These are phyloP conservation scores for Triadica sebifera DNA, from an alignment of 345 rosid genomes.

Conservation along the genomic window DNA sequence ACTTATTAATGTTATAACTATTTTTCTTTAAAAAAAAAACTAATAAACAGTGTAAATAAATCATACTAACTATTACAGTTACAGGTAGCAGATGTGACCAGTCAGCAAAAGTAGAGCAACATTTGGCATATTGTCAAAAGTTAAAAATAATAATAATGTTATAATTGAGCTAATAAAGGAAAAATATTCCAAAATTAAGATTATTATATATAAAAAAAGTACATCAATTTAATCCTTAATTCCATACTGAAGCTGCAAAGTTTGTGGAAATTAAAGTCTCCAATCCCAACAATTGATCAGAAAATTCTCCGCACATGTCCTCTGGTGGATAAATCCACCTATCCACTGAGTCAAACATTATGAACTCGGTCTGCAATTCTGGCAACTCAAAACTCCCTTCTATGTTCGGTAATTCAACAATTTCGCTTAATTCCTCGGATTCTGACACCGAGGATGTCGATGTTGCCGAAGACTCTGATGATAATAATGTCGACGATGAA, in stretches of 20 bases:
- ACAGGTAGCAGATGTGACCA: neutral
- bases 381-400: conserved; percentile 25
- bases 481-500: conserved; percentile 1
- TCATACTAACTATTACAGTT: neutral
- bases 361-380: conserved; percentile 7
- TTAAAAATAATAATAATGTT: neutral
- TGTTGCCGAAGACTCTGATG: conserved; percentile 4
- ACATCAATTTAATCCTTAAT: neutral
- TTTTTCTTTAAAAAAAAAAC: too few species aligned
- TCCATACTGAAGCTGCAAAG: conserved; percentile 14
- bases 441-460: conserved; percentile 9
- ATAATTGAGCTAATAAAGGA: neutral
- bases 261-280: conserved; percentile 18
- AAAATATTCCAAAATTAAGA: neutral
- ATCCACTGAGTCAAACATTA: conserved; percentile 21
- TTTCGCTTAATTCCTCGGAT: conserved; percentile 27
- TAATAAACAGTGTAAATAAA: too few species aligned
- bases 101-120: neutral
- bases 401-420: conserved; percentile 28
- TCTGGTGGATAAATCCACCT: conserved; percentile 19
- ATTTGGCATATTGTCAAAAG: neutral
- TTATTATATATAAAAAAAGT: too few species aligned
- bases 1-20: too few species aligned
- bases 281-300: conserved; percentile 17
- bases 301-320: conserved; percentile 13